phyloP scores from a whole-genome alignment of 352 stramenopile species.

The Pilasporangium apinafurcum region DNA sequence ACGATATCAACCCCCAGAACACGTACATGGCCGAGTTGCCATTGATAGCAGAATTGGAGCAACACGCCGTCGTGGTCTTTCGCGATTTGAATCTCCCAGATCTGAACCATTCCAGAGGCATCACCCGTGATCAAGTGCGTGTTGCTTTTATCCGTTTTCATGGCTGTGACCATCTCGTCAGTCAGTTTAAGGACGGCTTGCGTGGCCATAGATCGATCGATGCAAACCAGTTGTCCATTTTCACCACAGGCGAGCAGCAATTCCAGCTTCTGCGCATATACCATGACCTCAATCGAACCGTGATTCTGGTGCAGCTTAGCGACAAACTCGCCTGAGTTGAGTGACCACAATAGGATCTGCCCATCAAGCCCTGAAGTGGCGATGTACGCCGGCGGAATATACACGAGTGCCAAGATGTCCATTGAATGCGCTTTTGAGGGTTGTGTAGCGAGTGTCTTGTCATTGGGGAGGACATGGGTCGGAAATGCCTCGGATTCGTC shows the following conservation, averaged over 20 bases:
- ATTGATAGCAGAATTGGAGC: slow-evolving; percentile 53
- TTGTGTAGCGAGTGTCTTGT: slow-evolving; percentile 15
- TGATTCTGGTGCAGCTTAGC: slow-evolving; percentile 49
- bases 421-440: slow-evolving; percentile 44
- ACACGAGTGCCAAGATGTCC: slow-evolving; percentile 62
- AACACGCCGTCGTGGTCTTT: slow-evolving; percentile 45
- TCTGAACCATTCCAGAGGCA: slow-evolving; percentile 40
- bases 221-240: slow-evolving; percentile 49
- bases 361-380: slow-evolving; percentile 62
- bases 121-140: slow-evolving; percentile 57
- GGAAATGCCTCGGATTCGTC: slow-evolving; percentile 63
- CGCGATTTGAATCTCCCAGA: slow-evolving; percentile 60
- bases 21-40: slow-evolving; percentile 25
- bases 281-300: slow-evolving; percentile 62
- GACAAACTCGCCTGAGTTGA: slow-evolving; percentile 72
- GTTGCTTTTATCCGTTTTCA: slow-evolving; percentile 52
- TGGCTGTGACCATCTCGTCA: slow-evolving; percentile 41
- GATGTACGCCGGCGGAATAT: slow-evolving; percentile 65
- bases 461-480: slow-evolving; percentile 42
- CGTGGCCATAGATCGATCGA: slow-evolving; percentile 59
- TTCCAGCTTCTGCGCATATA: slow-evolving; percentile 65
- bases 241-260: slow-evolving; percentile 66
- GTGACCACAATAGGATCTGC: slow-evolving; percentile 69
- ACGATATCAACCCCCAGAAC: slow-evolving; percentile 55
- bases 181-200: slow-evolving; percentile 35